phyloP scores from a whole-genome alignment of 805 yeast genomes.

The Metschnikowia chrysomelidarum region DNA sequence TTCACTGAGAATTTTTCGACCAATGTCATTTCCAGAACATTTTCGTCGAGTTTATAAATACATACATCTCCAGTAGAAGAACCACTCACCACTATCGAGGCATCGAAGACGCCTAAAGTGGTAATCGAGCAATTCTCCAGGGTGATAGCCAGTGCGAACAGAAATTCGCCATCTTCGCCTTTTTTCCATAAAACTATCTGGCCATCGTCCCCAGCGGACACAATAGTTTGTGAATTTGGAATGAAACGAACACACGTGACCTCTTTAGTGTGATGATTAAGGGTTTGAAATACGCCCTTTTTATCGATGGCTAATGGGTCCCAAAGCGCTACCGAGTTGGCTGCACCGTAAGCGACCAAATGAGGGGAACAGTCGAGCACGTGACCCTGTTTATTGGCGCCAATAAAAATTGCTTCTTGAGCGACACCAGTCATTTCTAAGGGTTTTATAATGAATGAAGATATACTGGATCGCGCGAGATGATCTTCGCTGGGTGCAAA shows the following conservation, averaged over 20 bases:
- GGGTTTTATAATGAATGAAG: constrained; percentile 1
- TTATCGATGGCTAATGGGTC: constrained; percentile 45
- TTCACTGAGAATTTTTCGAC: constrained; percentile 34
- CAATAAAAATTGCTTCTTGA: constrained; percentile 62
- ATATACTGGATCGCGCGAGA: background rate
- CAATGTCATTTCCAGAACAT: constrained; percentile 22
- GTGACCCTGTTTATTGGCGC: constrained; percentile 67
- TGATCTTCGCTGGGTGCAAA: constrained; percentile 18
- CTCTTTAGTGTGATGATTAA: constrained; percentile 59
- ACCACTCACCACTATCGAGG: constrained; percentile 53
- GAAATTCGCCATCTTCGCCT: constrained; percentile 25
- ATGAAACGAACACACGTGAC: constrained; percentile 64
- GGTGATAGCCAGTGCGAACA: constrained; percentile 27
- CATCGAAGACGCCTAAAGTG: constrained; percentile 43
- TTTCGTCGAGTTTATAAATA: constrained; percentile 45
- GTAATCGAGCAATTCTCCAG: constrained; percentile 54
- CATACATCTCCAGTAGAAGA: constrained; percentile 59
- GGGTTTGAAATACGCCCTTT: constrained; percentile 51
- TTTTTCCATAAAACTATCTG: constrained; percentile 57
- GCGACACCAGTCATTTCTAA: constrained; percentile 2
- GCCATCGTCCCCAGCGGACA: constrained; percentile 70
- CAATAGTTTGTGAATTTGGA: constrained; percentile 42
- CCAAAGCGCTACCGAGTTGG: constrained; percentile 65
- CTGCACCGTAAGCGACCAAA: constrained; percentile 71
- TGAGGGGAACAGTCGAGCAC: constrained; percentile 50